These are phyloP conservation scores for Colletotrichum lini DNA, from an alignment of 2,329 filamentous ascomycete genomes.

Conservation along the genomic window DNA sequence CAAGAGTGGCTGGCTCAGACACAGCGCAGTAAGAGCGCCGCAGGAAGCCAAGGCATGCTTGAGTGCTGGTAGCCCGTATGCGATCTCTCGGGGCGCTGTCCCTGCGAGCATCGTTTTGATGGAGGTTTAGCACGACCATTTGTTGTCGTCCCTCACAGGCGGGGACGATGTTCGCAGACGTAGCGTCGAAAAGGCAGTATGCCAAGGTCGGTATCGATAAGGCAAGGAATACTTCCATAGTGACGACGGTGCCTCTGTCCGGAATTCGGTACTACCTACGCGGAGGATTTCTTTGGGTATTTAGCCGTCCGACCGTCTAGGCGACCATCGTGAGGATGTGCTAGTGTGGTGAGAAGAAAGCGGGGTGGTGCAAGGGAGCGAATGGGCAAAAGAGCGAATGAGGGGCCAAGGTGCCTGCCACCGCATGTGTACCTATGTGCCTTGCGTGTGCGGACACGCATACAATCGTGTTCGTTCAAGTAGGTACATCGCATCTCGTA, in stretches of 20 bases:
- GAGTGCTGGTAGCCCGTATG: slow-evolving; percentile 5
- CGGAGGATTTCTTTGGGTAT: slow-evolving; percentile 29
- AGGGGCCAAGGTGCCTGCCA: slow-evolving; percentile 18
- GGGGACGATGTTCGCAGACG: slow-evolving; percentile 6
- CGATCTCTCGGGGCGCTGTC: slow-evolving; percentile 17
- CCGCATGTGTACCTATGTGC: not conserved
- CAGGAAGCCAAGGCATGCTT: slow-evolving; percentile 8
- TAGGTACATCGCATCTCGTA: slow-evolving; percentile 3
- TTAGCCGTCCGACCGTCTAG: slow-evolving; percentile 7
- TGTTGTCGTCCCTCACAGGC: slow-evolving; percentile 22
- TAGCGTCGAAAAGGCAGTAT: not conserved
- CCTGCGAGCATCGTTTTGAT: slow-evolving; percentile 33
- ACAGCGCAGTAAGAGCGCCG: slow-evolving; percentile 2
- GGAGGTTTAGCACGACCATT: slow-evolving; percentile 19
- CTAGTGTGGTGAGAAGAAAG: slow-evolving; percentile 31
- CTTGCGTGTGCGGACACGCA: not conserved
- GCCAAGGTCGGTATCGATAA: slow-evolving; percentile 28
- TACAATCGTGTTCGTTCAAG: not conserved
- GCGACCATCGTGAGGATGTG: slow-evolving; percentile 34
- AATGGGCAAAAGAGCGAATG: slow-evolving; percentile 15
- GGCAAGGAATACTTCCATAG: not conserved
- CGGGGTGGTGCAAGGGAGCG: slow-evolving; percentile 34
- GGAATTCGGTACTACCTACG: not conserved
- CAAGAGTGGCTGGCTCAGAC: not conserved
- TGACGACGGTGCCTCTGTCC: no score